Conservation (phyloP, 2,329 filamentous ascomycete genomes). For the Dactylellina drechsleri region DNA sequence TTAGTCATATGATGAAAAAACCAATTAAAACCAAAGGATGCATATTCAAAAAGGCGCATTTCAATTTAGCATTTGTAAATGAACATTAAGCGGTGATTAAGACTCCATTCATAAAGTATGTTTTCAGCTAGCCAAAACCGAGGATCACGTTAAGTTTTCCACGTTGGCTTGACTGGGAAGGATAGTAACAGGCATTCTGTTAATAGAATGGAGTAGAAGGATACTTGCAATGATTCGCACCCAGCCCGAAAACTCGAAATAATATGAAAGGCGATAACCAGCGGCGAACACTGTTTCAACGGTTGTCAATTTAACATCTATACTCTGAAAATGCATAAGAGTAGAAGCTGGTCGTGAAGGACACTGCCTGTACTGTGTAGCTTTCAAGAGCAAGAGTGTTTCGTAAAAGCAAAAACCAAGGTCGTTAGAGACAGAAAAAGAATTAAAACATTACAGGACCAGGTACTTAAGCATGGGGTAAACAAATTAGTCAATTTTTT, state of each 20-base stretch:
- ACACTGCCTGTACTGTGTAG: constrained; percentile 5
- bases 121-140: constrained; percentile 7
- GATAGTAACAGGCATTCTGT: constrained; percentile 24
- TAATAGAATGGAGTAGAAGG: constrained; percentile 16
- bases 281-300: neutral
- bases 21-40: too few relatives aligned
- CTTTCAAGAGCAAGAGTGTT: neutral
- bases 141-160: constrained; percentile 28
- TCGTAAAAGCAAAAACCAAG: neutral
- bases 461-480: too few relatives aligned
- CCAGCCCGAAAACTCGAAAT: neutral
- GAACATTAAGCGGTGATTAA: too few relatives aligned
- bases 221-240: constrained; percentile 7
- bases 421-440: neutral
- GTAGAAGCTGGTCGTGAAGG: constrained; percentile 19
- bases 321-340: neutral
- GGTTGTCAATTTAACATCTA: neutral
- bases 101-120: too few relatives aligned
- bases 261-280: neutral
- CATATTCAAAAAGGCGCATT: too few relatives aligned
- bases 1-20: neutral
- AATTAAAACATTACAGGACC: neutral
- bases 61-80: neutral
- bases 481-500: too few relatives aligned
- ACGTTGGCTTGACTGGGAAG: constrained; percentile 11